Evolutionary conservation across 164 flowering plant species (phyloP), one percentile per base, ranked within the genome.

Genomic region (Sedum album): DNA sequence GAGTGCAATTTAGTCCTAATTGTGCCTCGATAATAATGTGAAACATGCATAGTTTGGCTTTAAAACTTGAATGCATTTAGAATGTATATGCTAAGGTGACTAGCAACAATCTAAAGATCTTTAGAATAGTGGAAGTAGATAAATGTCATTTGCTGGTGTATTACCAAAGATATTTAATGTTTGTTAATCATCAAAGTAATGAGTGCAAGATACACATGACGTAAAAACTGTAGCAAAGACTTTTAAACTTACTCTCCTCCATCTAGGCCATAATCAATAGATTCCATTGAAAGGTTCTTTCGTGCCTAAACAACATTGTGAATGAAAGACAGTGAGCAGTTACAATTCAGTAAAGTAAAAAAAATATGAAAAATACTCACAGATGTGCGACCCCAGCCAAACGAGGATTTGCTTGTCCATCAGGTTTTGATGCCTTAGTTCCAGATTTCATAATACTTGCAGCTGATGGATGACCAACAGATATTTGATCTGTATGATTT

Each of bases 281-380:
- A 88, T 68, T 90, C 97, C 94, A 85, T 83, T 35, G 97, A 86
- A 38, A 83, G 84, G 65, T 89, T 88, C 85, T 84, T 92, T 76
- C 70, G 86, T 65, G 79, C 97, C 99, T 92, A 85, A 55, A 63
- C 31, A 4, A 17, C 72, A 44, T 41, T 44, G 51, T 20, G 51
- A 68, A 11, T 15, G 33, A 26, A 28, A 57, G 20, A 20, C 9
- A 11, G 28, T 28, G 62, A 57, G 17, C 17, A 36, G 21, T 53
- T 41, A n/a, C 60, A 35, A 48, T 39, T 46, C 49, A 55, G 67
- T 35, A 51, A 23, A 46, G 1, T 41, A 9, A 30, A 64, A 14
- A 10, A 63, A 33, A 36, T n/a, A n/a, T n/a, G 23, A 33, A 18
- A 17, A 55, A 60, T 70, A 88, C 96, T 86, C 76, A 90, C 98